Percentiles rank a stretch among this genome's conserved stretches.
Conservation (phyloP, 23 red algal species). For the Pyropia yezoensis region DNA sequence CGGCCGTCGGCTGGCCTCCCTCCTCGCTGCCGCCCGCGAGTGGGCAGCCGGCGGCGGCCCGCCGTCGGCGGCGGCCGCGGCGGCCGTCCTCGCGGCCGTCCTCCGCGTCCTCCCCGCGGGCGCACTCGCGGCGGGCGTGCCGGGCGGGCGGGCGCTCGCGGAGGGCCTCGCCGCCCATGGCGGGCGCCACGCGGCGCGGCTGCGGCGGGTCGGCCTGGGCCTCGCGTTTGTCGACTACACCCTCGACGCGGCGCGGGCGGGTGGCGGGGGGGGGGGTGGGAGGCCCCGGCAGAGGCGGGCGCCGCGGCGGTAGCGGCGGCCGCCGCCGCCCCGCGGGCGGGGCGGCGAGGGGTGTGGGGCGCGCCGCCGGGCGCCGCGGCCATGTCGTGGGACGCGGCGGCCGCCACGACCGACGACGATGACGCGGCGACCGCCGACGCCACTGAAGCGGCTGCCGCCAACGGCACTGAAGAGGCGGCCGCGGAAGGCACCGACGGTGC, state of each 20-base stretch:
- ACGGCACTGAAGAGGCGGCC: too few relatives aligned
- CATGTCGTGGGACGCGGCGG: too few relatives aligned
- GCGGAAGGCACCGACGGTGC: too few relatives aligned
- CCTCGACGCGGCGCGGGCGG: background rate
- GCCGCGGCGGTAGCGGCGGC: too few relatives aligned
- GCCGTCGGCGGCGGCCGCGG: constrained; percentile 15
- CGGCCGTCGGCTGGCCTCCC: background rate
- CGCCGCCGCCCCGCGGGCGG: too few relatives aligned
- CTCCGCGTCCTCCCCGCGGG: constrained; percentile 9
- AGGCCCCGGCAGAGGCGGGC: too few relatives aligned
- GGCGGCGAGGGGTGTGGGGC: too few relatives aligned
- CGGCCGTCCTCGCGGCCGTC: constrained; percentile 19
- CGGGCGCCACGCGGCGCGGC: constrained; percentile 27
- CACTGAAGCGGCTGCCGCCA: too few relatives aligned
- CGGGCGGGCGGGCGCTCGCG: constrained; percentile 24
- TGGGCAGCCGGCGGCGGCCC: constrained; percentile 45
- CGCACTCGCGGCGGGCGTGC: constrained; percentile 2
- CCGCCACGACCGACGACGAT: too few relatives aligned
- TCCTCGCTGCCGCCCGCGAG: constrained; percentile 25
- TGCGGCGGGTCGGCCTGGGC: background rate
- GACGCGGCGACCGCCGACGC: too few relatives aligned
- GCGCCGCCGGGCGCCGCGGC: too few relatives aligned
- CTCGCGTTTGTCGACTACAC: constrained; percentile 29
- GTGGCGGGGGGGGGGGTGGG: too few relatives aligned
- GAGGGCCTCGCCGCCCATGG: constrained; percentile 40